Conservation (phyloP, 2,329 filamentous ascomycete species). For the Fusarium citri region DNA sequence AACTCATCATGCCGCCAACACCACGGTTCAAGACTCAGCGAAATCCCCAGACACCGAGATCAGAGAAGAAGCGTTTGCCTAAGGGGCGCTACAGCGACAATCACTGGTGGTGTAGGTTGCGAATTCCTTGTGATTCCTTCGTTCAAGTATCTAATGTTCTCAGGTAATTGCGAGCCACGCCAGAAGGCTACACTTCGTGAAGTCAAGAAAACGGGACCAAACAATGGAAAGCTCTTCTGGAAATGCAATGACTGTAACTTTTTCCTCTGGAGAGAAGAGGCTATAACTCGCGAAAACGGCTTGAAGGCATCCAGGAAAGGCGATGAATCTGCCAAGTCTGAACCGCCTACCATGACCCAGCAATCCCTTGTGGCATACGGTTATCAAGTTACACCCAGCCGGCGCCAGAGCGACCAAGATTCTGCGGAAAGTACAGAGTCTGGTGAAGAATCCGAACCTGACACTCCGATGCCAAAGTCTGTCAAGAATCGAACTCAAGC, state of each 20-base stretch:
- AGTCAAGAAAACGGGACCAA: slow-evolving; percentile 54
- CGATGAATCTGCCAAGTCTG: slow-evolving; percentile 35
- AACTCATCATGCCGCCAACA: slow-evolving; percentile 28
- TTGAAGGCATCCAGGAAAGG: slow-evolving; percentile 18
- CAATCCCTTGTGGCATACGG: slow-evolving; percentile 47
- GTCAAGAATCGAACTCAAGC: neutral
- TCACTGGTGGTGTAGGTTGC: slow-evolving; percentile 53
- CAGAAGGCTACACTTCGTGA: slow-evolving; percentile 51
- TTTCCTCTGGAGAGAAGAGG: slow-evolving; percentile 59
- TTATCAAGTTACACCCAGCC: slow-evolving; percentile 42
- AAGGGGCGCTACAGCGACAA: slow-evolving; percentile 51
- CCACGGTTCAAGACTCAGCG: slow-evolving; percentile 23
- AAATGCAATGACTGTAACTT: slow-evolving; percentile 58
- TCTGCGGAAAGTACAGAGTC: slow-evolving; percentile 23
- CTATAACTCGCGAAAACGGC: slow-evolving; percentile 48
- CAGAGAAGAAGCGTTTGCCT: slow-evolving; percentile 48
- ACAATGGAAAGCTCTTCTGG: slow-evolving; percentile 58
- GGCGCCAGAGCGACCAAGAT: slow-evolving; percentile 24
- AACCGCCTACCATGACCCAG: slow-evolving; percentile 48
- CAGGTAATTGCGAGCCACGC: slow-evolving; percentile 59
- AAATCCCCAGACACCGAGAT: slow-evolving; percentile 40
- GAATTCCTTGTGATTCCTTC: neutral
- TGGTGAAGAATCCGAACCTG: slow-evolving; percentile 23
- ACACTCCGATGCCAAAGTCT: slow-evolving; percentile 3
- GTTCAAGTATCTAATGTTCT: neutral